phyloP scores from a whole-genome alignment of 306 rosid genomes.

The Hippophae gyantsensis region DNA sequence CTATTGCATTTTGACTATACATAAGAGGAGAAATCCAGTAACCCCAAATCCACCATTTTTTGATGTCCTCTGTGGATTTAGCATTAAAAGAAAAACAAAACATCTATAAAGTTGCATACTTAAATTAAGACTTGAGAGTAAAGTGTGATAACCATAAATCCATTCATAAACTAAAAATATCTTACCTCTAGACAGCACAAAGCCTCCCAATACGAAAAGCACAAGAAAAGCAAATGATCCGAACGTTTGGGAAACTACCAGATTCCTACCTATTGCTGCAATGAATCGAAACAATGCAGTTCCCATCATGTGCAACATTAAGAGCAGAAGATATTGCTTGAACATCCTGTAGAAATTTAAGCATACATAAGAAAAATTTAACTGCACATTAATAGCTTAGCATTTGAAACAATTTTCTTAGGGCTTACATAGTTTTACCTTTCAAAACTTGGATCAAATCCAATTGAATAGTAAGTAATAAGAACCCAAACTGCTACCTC shows the following conservation, averaged over 20 bases:
- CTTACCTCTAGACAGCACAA: constrained; percentile 60
- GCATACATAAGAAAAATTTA: neutral
- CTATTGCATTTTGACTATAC: constrained; percentile 56
- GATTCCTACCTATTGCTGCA: constrained; percentile 39
- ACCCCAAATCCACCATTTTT: constrained; percentile 72
- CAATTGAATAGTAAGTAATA: constrained; percentile 51
- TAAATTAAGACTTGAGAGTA: neutral
- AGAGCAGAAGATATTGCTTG: constrained; percentile 43
- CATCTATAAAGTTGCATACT: constrained; percentile 3
- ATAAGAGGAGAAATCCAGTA: constrained; percentile 69
- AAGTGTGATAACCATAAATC: neutral
- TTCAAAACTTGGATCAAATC: constrained; percentile 43
- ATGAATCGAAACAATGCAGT: constrained; percentile 49
- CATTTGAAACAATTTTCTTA: neutral
- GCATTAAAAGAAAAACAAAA: constrained; percentile 1
- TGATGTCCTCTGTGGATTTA: constrained; percentile 31
- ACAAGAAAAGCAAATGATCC: constrained; percentile 44
- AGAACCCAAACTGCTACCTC: constrained; percentile 55
- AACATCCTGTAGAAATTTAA: constrained; percentile 36
- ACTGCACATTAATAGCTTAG: neutral
- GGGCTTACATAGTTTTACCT: constrained; percentile 28
- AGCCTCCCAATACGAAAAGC: constrained; percentile 48
- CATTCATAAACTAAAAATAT: neutral
- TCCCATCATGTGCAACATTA: constrained; percentile 48
- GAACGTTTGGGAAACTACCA: constrained; percentile 45